phyloP scores from a whole-genome alignment of 2,329 filamentous ascomycete species.

The Grosmannia clavigera region DNA sequence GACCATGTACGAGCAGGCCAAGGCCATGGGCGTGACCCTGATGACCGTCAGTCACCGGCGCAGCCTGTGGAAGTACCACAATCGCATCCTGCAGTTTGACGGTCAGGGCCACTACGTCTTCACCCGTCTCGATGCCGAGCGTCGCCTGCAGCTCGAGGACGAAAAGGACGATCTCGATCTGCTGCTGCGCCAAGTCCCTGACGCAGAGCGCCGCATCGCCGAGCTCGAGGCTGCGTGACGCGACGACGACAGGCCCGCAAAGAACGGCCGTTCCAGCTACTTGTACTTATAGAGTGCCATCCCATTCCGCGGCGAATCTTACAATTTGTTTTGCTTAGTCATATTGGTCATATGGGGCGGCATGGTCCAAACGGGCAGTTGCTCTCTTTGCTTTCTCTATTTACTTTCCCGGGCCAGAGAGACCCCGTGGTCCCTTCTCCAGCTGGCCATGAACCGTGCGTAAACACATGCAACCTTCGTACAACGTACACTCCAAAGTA shows the following conservation, averaged over 20 bases:
- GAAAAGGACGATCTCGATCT: constrained; percentile 92
- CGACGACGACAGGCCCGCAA: too few species aligned
- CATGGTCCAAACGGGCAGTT: neutral
- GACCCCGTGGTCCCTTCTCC: neutral
- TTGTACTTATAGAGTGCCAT: neutral
- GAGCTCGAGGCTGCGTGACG: constrained; percentile 46
- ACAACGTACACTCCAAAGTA: neutral
- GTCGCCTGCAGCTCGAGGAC: constrained; percentile 75
- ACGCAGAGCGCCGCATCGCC: constrained; percentile 71
- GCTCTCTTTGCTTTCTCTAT: neutral
- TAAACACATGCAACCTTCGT: neutral
- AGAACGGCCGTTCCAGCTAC: neutral
- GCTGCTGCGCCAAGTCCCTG: constrained; percentile 71
- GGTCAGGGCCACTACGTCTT: constrained; percentile 89
- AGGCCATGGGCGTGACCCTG: constrained; percentile 78
- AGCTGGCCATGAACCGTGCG: neutral
- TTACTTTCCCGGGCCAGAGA: neutral
- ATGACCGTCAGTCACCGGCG: constrained; percentile 92
- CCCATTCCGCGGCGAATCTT: too few species aligned
- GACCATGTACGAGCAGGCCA: constrained; percentile 95
- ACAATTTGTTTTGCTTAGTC: too few species aligned
- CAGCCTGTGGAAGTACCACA: constrained; percentile 94
- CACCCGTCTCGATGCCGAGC: constrained; percentile 78
- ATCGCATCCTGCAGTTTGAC: constrained; percentile 89
- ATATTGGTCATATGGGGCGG: too few species aligned